phyloP scores from a whole-genome alignment of 1,139 yeast genomes.

The Kodamaea sp. region DNA sequence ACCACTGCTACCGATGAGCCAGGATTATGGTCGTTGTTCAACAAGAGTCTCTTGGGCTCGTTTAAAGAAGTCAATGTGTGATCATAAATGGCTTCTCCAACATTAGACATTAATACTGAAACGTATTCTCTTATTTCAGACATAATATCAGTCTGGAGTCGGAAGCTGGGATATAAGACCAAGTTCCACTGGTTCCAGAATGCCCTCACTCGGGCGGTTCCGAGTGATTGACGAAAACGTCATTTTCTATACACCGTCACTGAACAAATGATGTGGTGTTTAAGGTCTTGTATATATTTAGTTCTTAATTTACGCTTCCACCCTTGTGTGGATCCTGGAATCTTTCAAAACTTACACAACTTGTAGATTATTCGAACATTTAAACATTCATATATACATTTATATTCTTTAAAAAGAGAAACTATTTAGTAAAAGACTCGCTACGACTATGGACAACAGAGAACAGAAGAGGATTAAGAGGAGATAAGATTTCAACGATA shows the following conservation, averaged over 20 bases:
- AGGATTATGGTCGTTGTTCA: conserved; percentile 7
- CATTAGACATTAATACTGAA: too few relatives aligned
- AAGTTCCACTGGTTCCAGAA: too few relatives aligned
- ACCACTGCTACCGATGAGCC: conserved; percentile 1
- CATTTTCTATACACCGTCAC: too few relatives aligned
- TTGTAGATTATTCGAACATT: too few relatives aligned
- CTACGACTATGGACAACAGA: conserved; percentile 9
- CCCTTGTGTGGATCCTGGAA: neutral
- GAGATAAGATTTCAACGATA: conserved; percentile 4
- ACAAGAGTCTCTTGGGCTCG: conserved; percentile 2
- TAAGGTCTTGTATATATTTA: neutral
- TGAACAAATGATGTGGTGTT: too few relatives aligned
- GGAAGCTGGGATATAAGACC: too few relatives aligned
- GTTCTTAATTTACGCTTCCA: neutral
- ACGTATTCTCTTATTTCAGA: too few relatives aligned
- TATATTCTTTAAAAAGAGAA: neutral
- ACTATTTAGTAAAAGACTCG: conserved; percentile 6
- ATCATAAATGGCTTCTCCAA: too few relatives aligned
- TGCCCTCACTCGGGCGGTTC: too few relatives aligned
- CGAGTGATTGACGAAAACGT: too few relatives aligned
- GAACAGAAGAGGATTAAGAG: conserved; percentile 6
- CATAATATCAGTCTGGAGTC: too few relatives aligned
- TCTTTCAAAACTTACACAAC: too few relatives aligned
- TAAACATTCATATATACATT: conserved; percentile 1
- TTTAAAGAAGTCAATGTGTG: conserved; percentile 7